Evolutionary conservation across 495 filamentous ascomycete species (phyloP).

Genomic region (Aspergillus homomorphus): DNA sequence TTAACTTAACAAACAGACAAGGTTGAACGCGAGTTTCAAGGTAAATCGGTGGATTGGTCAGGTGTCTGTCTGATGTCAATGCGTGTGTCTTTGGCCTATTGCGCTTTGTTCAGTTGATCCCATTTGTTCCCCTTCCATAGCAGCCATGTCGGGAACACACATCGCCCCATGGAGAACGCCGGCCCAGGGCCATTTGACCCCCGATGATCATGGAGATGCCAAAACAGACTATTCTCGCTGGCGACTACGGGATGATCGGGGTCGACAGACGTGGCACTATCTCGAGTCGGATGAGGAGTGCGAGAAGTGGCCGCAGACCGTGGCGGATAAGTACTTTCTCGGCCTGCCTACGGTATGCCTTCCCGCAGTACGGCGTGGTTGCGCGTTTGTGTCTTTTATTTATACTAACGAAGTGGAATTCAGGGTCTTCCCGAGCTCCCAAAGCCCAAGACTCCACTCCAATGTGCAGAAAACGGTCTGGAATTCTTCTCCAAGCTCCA

Average conservation of each 20-base stretch:
- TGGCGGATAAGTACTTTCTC: conserved; percentile 80
- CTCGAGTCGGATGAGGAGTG: conserved; percentile 72
- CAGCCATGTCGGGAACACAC: conserved; percentile 19
- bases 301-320: conserved; percentile 78
- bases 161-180: conserved; percentile 43
- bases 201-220: conserved; percentile 40
- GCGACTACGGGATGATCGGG: conserved; percentile 77
- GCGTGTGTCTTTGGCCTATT: too few relatives aligned
- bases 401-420: conserved; percentile 9
- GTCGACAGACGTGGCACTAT: conserved; percentile 92
- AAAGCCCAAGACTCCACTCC: conserved; percentile 66
- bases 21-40: too few relatives aligned
- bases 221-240: conserved; percentile 78
- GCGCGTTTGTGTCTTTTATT: background rate
- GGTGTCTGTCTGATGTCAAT: too few relatives aligned
- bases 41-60: too few relatives aligned
- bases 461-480: conserved; percentile 77
- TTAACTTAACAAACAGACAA: too few relatives aligned
- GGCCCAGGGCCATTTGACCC: conserved; percentile 38
- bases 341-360: conserved; percentile 61
- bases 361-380: too few relatives aligned
- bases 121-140: background rate
- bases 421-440: conserved; percentile 73
- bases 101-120: too few relatives aligned
- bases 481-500: conserved; percentile 89